Conservation (phyloP, 1,284 basidiomycete genomes). For the Ceratobasidium sp. region DNA sequence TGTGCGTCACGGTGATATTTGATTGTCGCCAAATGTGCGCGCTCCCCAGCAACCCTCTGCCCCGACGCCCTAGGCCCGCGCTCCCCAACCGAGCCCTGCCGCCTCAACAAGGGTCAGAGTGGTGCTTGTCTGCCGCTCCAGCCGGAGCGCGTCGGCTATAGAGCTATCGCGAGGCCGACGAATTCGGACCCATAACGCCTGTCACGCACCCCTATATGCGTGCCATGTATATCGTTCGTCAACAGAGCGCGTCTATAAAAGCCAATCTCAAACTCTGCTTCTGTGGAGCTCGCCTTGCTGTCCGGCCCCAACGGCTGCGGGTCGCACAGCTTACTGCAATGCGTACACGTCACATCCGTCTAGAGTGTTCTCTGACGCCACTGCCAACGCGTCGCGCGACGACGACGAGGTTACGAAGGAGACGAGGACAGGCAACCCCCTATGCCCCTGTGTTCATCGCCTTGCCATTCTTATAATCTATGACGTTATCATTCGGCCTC, state of each 20-base stretch:
- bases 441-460: constrained; percentile 4
- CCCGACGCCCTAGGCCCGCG: constrained; percentile 8
- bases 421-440: not conserved
- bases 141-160: too few relatives aligned
- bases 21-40: not conserved
- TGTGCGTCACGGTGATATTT: constrained; percentile 17
- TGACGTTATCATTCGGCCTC: constrained; percentile 30
- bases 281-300: constrained; percentile 12
- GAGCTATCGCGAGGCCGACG: too few relatives aligned
- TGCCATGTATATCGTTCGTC: not conserved
- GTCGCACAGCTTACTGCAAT: too few relatives aligned
- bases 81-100: not conserved
- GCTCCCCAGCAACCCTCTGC: constrained; percentile 19
- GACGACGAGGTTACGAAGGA: not conserved
- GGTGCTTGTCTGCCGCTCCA: not conserved
- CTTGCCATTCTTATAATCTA: constrained; percentile 18
- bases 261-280: not conserved
- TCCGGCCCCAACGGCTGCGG: too few relatives aligned
- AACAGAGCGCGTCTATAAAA: constrained; percentile 32
- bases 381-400: not conserved
- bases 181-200: too few relatives aligned
- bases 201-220: constrained; percentile 9
- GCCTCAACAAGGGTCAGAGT: not conserved
- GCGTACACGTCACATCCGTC: not conserved
- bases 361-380: not conserved